Percentiles rank a stretch among this genome's conserved stretches.
These are phyloP conservation scores for Choanephora cucurbitarum DNA, from an alignment of 371 early-diverging fungal species.

Conservation along the genomic window DNA sequence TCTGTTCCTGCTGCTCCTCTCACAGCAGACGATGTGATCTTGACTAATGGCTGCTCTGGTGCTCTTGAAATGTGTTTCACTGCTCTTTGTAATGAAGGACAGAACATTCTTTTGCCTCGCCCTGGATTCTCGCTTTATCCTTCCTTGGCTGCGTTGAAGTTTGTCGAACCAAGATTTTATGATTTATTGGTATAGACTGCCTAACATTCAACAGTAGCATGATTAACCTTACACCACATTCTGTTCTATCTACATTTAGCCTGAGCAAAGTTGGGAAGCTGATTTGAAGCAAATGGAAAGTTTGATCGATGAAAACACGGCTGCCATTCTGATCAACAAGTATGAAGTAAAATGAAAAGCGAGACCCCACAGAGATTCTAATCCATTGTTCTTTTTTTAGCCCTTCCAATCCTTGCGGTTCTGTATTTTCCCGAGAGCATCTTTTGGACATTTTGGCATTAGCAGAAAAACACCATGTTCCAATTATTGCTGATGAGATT, in stretches of 20 bases:
- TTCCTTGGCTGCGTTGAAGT: slow-evolving; percentile 78
- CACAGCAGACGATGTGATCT: slow-evolving; percentile 74
- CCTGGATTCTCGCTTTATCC: slow-evolving; percentile 92
- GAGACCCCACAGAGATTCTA: too few relatives aligned
- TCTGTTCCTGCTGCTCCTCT: slow-evolving; percentile 70
- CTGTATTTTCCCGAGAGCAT: slow-evolving; percentile 77
- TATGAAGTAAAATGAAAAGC: slow-evolving; percentile 24
- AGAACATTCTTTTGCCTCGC: slow-evolving; percentile 85
- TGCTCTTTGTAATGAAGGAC: slow-evolving; percentile 76
- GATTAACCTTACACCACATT: too few relatives aligned
- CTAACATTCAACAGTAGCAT: too few relatives aligned
- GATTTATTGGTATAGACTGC: slow-evolving; percentile 61
- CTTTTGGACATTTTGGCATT: slow-evolving; percentile 67
- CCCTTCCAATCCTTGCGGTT: slow-evolving; percentile 92
- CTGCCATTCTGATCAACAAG: slow-evolving; percentile 86
- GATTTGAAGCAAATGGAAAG: slow-evolving; percentile 82
- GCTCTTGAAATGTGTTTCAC: slow-evolving; percentile 80
- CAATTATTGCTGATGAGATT: slow-evolving; percentile 91
- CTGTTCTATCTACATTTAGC: slow-evolving; percentile 36
- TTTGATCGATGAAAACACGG: slow-evolving; percentile 80
- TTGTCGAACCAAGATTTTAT: slow-evolving; percentile 78
- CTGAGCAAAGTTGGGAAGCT: slow-evolving; percentile 83
- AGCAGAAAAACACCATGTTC: slow-evolving; percentile 77
- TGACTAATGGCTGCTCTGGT: slow-evolving; percentile 85
- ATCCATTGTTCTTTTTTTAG: too few relatives aligned